Evolutionary conservation across 768 basidiomycete species (phyloP).

Genomic region (Xerocomus spinulosus): DNA sequence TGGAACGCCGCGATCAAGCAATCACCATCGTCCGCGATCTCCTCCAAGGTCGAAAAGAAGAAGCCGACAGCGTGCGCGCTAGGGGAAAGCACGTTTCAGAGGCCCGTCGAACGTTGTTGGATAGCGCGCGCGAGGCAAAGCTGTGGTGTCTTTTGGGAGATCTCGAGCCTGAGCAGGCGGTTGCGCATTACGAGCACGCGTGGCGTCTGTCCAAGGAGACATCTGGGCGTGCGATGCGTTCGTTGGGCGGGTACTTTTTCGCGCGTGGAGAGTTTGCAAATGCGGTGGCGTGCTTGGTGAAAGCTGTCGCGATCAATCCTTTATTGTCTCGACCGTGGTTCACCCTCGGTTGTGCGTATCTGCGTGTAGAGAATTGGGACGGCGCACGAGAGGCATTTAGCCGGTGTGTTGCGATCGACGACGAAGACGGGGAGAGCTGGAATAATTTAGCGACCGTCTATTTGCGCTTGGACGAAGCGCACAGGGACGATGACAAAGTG

Average conservation of each 20-base stretch:
- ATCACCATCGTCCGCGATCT: conserved; percentile 80
- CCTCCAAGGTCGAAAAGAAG: conserved; percentile 77
- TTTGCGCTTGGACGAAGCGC: conserved; percentile 63
- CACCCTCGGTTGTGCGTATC: conserved; percentile 86
- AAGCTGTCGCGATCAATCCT: conserved; percentile 85
- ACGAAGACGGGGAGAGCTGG: conserved; percentile 98
- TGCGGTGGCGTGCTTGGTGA: conserved; percentile 62
- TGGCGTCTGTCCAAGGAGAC: conserved; percentile 79
- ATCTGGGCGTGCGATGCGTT: conserved; percentile 88
- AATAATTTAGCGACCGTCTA: conserved; percentile 95
- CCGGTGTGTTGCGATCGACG: conserved; percentile 85
- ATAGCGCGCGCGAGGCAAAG: conserved; percentile 77
- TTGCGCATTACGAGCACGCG: conserved; percentile 73
- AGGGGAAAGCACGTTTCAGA: conserved; percentile 51
- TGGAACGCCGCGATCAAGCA: conserved; percentile 78
- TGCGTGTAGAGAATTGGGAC: conserved; percentile 80
- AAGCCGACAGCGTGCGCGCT: conserved; percentile 66
- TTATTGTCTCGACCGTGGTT: conserved; percentile 90
- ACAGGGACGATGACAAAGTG: conserved; percentile 31
- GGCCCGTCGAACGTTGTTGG: conserved; percentile 43
- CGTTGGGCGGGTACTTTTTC: conserved; percentile 82
- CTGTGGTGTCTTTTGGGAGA: conserved; percentile 95
- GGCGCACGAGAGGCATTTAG: conserved; percentile 79
- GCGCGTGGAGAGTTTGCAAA: conserved; percentile 56
- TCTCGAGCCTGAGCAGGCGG: conserved; percentile 67